Percentiles rank a stretch among this genome's conserved stretches.
Evolutionary conservation across 345 rosid genomes (phyloP).

Genomic region (Draba incana): DNA sequence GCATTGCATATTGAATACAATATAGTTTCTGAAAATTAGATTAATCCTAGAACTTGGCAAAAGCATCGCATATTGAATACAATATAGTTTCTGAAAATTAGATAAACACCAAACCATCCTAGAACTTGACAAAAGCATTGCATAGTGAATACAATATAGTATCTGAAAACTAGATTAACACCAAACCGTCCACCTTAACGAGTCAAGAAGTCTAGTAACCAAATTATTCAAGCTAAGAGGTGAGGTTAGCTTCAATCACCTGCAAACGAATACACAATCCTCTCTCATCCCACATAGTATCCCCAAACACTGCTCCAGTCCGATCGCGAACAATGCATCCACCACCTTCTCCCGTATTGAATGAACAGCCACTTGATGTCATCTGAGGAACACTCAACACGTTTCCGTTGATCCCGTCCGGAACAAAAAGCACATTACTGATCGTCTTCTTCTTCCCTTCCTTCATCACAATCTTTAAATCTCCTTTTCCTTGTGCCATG

Average conservation of each 20-base stretch:
- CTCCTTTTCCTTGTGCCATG: conserved; percentile 25
- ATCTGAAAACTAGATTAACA: not conserved
- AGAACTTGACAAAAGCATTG: conserved; percentile 13
- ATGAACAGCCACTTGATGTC: conserved; percentile 25
- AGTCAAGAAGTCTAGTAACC: conserved; percentile 21
- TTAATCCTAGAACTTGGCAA: too few species aligned
- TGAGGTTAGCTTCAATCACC: conserved; percentile 19
- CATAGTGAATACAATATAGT: not conserved
- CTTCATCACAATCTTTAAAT: conserved; percentile 28
- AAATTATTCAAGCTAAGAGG: not conserved
- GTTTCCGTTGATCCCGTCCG: conserved; percentile 22
- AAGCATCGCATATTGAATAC: too few species aligned
- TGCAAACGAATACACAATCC: conserved; percentile 22
- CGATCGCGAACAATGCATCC: conserved; percentile 20
- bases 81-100: too few species aligned
- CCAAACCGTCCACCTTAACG: not conserved
- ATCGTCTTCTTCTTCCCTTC: conserved; percentile 36
- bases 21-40: too few species aligned
- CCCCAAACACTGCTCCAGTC: conserved; percentile 23
- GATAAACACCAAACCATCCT: too few species aligned
- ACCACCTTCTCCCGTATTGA: not conserved
- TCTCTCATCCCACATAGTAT: conserved; percentile 19
- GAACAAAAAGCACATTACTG: conserved; percentile 23
- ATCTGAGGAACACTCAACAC: conserved; percentile 32
- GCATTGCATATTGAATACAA: too few species aligned